Evolutionary conservation across 2,329 filamentous ascomycete species (phyloP).

Genomic region (Cercospora sp.): DNA sequence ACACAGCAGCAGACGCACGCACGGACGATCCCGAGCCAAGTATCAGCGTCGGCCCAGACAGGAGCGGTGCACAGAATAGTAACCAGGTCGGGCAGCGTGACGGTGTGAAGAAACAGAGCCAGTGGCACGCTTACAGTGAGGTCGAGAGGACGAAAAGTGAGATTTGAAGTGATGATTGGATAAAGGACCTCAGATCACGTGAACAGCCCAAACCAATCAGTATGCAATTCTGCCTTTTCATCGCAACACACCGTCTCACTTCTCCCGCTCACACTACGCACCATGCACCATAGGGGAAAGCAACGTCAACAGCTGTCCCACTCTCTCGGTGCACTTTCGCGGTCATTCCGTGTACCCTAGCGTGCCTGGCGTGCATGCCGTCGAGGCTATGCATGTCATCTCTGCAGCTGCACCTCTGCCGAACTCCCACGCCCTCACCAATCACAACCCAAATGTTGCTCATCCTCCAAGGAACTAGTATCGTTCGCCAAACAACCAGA

Average conservation of each 20-base stretch:
- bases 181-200: background rate
- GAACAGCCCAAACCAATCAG: background rate
- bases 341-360: background rate
- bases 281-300: background rate
- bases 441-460: background rate
- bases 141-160: conserved; percentile 13
- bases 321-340: background rate
- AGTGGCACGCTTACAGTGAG: conserved; percentile 18
- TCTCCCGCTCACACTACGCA: background rate
- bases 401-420: conserved; percentile 16
- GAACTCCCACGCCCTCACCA: conserved; percentile 1
- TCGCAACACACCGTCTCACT: conserved; percentile 12
- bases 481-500: conserved; percentile 11
- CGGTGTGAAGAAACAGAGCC: background rate
- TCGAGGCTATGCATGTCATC: conserved; percentile 25
- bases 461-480: conserved; percentile 7
- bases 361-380: conserved; percentile 11
- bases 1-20: background rate
- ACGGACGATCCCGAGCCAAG: background rate
- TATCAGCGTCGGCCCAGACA: background rate
- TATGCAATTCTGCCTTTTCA: background rate
- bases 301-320: background rate
- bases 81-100: conserved; percentile 1
- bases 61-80: background rate
- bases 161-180: background rate